Evolutionary conservation across 2,329 filamentous ascomycete species (phyloP).

Genomic region (Leptodontidium sp.): DNA sequence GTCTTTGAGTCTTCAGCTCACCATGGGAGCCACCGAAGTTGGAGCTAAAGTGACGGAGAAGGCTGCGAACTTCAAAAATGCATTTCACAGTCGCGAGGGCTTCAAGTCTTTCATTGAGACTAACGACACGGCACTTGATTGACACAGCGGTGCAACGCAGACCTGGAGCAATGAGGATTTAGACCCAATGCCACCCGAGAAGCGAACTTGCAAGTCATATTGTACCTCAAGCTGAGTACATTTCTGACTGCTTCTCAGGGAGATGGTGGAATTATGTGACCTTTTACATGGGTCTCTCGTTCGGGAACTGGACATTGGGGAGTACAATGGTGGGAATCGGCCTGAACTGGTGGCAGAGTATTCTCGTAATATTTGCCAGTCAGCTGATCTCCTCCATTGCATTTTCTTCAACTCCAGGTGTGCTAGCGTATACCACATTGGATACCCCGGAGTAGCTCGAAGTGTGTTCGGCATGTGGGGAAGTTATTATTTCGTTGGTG

Average conservation of each 20-base stretch:
- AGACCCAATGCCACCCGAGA: too few relatives aligned
- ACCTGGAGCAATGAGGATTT: too few relatives aligned
- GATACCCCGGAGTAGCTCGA: slow-evolving; percentile 50
- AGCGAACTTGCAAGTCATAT: too few relatives aligned
- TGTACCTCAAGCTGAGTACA: too few relatives aligned
- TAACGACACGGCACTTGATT: too few relatives aligned
- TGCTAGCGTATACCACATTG: slow-evolving; percentile 53
- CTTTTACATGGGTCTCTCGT: slow-evolving; percentile 51
- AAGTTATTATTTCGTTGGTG: slow-evolving; percentile 51
- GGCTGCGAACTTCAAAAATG: too few relatives aligned
- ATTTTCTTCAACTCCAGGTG: slow-evolving; percentile 55
- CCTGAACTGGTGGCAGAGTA: slow-evolving; percentile 55
- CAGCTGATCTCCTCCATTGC: slow-evolving; percentile 53
- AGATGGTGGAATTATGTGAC: slow-evolving; percentile 51
- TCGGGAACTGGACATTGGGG: slow-evolving; percentile 55
- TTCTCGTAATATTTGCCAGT: slow-evolving; percentile 53
- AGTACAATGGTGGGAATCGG: slow-evolving; percentile 53
- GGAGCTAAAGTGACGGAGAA: too few relatives aligned
- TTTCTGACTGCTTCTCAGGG: slow-evolving; percentile 31
- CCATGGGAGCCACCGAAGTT: too few relatives aligned
- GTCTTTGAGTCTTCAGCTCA: too few relatives aligned
- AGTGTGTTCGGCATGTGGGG: slow-evolving; percentile 56
- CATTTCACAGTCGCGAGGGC: too few relatives aligned
- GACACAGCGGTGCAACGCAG: too few relatives aligned
- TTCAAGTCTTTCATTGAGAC: too few relatives aligned